Conservation (phyloP, 805 yeast genomes). For the Candida gorgasii region DNA sequence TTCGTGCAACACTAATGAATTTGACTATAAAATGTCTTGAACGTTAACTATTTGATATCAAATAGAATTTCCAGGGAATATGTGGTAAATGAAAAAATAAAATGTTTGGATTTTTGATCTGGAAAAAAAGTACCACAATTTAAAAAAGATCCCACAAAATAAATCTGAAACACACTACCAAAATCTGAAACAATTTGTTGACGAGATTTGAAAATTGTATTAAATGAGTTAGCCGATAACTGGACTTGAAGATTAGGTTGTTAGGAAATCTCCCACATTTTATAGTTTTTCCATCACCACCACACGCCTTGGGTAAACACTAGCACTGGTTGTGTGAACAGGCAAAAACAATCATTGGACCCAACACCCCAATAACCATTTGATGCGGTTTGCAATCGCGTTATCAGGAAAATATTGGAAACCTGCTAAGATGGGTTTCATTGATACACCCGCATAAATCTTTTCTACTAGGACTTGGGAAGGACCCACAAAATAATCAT, state of each 20-base stretch:
- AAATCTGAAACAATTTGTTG: slow-evolving; percentile 6
- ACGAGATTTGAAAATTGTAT: neutral
- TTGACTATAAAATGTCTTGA: too few relatives aligned
- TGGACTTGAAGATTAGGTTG: neutral
- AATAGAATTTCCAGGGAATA: too few relatives aligned
- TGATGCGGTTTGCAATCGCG: slow-evolving; percentile 4
- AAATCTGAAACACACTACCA: slow-evolving; percentile 1
- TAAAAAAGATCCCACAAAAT: neutral
- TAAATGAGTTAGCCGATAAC: neutral
- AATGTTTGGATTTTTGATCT: neutral
- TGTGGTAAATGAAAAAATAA: too few relatives aligned
- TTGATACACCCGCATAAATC: neutral
- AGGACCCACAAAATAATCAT: too few relatives aligned
- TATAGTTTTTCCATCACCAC: slow-evolving; percentile 4
- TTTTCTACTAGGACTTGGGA: neutral
- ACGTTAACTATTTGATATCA: too few relatives aligned
- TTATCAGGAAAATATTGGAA: slow-evolving; percentile 1
- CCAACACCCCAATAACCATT: neutral
- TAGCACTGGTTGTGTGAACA: neutral
- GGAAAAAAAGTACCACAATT: neutral
- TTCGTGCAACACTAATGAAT: neutral
- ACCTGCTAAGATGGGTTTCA: neutral
- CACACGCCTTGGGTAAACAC: slow-evolving; percentile 1
- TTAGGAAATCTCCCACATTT: neutral
- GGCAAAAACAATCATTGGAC: neutral